phyloP scores from a whole-genome alignment of 208 protist species.

The Tritrichomonas musculus region DNA sequence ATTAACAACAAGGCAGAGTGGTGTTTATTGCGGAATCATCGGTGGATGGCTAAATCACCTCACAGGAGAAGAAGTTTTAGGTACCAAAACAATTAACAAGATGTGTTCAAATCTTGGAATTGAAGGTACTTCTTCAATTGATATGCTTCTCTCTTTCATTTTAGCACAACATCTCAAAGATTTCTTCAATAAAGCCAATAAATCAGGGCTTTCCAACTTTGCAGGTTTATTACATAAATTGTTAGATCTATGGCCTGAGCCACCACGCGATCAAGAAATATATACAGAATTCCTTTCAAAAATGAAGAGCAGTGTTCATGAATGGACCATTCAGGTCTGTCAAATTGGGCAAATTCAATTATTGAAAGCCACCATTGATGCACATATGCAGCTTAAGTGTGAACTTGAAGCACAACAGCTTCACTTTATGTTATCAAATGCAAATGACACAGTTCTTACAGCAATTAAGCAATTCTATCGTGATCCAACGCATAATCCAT shows the following conservation, averaged over 20 bases:
- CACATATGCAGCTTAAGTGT: neutral
- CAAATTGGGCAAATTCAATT: neutral
- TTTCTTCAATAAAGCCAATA: neutral
- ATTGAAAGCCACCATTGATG: neutral
- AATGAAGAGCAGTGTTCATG: neutral
- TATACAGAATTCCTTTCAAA: neutral
- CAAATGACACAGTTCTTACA: neutral
- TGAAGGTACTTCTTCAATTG: conserved; percentile 21
- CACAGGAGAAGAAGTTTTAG: neutral
- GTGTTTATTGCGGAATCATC: neutral
- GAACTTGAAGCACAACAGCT: neutral
- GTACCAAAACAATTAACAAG: conserved; percentile 7
- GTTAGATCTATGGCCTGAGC: neutral
- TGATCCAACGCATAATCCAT: conserved; percentile 29
- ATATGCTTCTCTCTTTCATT: neutral
- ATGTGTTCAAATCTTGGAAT: neutral
- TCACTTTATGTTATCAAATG: neutral
- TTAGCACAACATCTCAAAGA: neutral
- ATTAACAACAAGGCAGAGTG: neutral
- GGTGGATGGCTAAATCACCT: neutral
- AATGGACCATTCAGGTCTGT: neutral
- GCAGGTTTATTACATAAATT: neutral
- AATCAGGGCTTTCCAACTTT: neutral
- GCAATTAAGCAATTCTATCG: conserved; percentile 23
- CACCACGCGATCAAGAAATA: neutral